phyloP scores from a whole-genome alignment of 202 grass and related monocot species.

The Miscanthus sacchariflorus region DNA sequence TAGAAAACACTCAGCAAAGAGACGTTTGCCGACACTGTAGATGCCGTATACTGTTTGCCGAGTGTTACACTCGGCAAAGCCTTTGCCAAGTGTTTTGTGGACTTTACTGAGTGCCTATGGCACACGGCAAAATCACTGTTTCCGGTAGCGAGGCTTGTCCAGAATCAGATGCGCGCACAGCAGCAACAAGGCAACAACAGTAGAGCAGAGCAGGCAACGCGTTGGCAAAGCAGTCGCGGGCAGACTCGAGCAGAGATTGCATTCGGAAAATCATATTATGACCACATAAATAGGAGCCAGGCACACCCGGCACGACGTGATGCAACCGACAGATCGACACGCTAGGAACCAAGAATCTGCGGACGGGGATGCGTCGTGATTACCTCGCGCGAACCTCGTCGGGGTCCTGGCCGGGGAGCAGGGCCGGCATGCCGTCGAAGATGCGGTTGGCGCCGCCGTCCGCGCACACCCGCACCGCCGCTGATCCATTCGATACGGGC shows the following conservation, averaged over 20 bases:
- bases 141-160: neutral
- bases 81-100: no score
- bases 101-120: no score
- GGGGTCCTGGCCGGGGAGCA: slow-evolving; percentile 62
- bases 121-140: no score
- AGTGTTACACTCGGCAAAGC: no score
- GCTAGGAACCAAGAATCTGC: neutral
- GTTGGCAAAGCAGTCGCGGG: neutral
- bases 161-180: neutral
- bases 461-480: slow-evolving; percentile 69
- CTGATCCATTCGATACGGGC: slow-evolving; percentile 32
- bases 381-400: slow-evolving; percentile 67
- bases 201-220: slow-evolving; percentile 18
- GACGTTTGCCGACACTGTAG: no score
- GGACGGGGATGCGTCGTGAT: neutral
- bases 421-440: slow-evolving; percentile 69
- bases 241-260: neutral
- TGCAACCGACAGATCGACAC: neutral
- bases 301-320: neutral
- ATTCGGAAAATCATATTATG: neutral
- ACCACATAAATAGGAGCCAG: neutral
- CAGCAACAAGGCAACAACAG: neutral
- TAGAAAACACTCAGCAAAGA: no score
- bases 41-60: no score
- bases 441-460: slow-evolving; percentile 89